These are phyloP conservation scores for Fomitopsis serialis DNA, from an alignment of 768 basidiomycete species.

Conservation along the genomic window DNA sequence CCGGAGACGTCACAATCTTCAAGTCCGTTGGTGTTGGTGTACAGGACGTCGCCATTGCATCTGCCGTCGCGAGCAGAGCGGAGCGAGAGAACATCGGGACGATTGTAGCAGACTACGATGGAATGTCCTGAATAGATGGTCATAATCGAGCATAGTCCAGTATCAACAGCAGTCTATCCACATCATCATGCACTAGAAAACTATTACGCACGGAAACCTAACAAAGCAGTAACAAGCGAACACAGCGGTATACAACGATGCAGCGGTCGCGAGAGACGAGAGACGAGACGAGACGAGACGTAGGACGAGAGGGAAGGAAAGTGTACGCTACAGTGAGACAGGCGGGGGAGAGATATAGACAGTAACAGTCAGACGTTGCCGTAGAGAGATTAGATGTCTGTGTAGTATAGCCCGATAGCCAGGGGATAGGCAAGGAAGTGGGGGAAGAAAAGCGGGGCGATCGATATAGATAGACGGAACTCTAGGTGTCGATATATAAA, in stretches of 20 bases:
- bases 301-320: not conserved
- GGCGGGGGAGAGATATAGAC: not conserved
- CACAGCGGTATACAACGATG: not conserved
- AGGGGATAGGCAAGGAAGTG: not conserved
- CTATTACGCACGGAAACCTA: not conserved
- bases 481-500: not conserved
- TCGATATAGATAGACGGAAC: not conserved
- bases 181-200: not conserved
- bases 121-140: too few relatives aligned
- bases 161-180: not conserved
- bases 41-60: slow-evolving; percentile 84
- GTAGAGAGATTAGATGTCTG: too few relatives aligned
- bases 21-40: slow-evolving; percentile 85
- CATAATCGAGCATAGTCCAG: not conserved
- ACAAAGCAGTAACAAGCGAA: not conserved
- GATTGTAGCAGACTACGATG: slow-evolving; percentile 24
- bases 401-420: too few relatives aligned
- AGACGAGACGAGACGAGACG: not conserved
- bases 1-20: slow-evolving; percentile 61
- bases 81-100: slow-evolving; percentile 48
- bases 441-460: not conserved
- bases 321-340: not conserved
- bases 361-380: not conserved
- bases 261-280: not conserved
- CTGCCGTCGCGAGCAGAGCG: slow-evolving; percentile 60